These are phyloP conservation scores for Puccinia horiana DNA, from an alignment of 1,284 basidiomycete species.

Conservation along the genomic window DNA sequence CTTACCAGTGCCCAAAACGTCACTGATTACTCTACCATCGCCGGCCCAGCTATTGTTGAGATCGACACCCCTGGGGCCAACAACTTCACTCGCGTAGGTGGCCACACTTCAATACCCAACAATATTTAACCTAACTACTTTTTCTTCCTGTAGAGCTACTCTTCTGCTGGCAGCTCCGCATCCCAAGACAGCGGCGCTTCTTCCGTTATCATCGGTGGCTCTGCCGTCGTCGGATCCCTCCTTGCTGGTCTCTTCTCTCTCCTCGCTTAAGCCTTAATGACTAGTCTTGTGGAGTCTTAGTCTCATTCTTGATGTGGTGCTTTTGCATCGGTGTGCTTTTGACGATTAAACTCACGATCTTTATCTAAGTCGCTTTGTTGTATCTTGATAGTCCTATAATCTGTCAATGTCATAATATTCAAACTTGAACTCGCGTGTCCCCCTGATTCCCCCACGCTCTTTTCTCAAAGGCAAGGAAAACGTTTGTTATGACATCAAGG, in stretches of 20 bases:
- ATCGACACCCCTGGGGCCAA: slow-evolving; percentile 18
- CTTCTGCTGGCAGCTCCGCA: background rate
- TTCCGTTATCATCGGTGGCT: background rate
- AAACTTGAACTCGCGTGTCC: background rate
- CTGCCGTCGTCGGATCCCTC: background rate
- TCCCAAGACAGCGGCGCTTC: background rate
- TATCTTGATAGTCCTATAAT: background rate
- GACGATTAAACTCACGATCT: background rate
- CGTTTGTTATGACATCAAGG: no score
- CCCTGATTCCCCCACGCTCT: no score
- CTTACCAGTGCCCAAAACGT: slow-evolving; percentile 37
- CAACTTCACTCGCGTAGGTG: slow-evolving; percentile 1
- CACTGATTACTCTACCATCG: slow-evolving; percentile 31
- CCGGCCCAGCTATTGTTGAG: slow-evolving; percentile 38
- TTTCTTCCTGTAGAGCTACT: background rate
- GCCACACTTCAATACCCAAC: background rate
- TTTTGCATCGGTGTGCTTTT: no score
- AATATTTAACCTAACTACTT: background rate
- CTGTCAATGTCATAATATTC: background rate
- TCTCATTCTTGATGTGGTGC: background rate
- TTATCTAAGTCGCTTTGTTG: background rate
- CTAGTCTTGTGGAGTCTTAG: background rate
- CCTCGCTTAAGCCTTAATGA: background rate
- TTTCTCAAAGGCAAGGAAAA: no score
- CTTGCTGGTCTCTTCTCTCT: background rate